Conservation (phyloP, 2,329 filamentous ascomycete species). For the Meredithiella fracta region DNA sequence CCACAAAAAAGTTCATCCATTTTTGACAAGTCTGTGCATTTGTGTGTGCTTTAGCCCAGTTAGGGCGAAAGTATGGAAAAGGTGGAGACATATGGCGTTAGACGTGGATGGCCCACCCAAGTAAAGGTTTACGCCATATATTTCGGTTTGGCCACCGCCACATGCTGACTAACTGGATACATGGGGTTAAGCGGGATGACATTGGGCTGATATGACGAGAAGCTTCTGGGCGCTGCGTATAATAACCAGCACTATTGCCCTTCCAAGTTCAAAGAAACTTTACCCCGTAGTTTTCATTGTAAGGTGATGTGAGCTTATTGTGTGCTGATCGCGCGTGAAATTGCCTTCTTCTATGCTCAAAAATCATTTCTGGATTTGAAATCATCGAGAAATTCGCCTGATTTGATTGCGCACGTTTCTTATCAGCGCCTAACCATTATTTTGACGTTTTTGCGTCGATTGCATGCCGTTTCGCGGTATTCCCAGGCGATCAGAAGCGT, state of each 20-base stretch:
- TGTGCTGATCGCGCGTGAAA: conserved; percentile 3
- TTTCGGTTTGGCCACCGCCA: background rate
- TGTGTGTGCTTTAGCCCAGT: conserved; percentile 11
- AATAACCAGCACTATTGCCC: conserved; percentile 4
- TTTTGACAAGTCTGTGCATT: conserved; percentile 10
- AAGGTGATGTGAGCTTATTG: background rate
- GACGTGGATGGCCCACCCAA: background rate
- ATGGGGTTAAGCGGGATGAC: conserved; percentile 3
- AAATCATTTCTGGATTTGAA: background rate
- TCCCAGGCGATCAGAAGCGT: background rate
- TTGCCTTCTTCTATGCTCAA: background rate
- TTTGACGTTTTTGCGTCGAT: background rate
- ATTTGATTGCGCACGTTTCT: background rate
- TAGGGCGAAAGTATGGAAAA: conserved; percentile 9
- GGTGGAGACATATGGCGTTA: conserved; percentile 2
- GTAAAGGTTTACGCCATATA: background rate
- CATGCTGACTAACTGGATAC: conserved; percentile 1
- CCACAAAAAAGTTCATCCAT: conserved; percentile 13
- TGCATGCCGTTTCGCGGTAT: background rate
- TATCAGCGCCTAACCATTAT: background rate
- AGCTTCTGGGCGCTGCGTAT: conserved; percentile 10
- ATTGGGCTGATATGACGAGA: conserved; percentile 8
- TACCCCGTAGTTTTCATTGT: conserved; percentile 1
- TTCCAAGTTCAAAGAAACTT: background rate
- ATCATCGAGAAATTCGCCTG: background rate